phyloP scores from a whole-genome alignment of 2,329 filamentous ascomycete genomes.

The Colletotrichum limetticola region DNA sequence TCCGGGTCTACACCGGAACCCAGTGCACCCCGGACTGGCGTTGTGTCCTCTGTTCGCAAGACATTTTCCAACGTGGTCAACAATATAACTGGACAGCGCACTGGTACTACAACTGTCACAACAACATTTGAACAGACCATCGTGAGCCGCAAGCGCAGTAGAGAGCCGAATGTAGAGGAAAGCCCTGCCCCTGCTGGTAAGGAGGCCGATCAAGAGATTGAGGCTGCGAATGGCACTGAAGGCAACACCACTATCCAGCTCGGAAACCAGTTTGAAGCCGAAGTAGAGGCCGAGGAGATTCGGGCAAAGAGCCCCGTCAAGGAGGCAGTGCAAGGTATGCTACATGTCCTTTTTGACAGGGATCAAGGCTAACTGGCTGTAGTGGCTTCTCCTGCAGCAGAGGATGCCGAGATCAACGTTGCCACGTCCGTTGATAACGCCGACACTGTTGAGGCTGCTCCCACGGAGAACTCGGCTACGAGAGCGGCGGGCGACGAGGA shows the following conservation, averaged over 20 bases:
- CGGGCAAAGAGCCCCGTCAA: conserved; percentile 22
- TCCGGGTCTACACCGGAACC: conserved; percentile 16
- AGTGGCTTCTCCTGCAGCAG: conserved; percentile 1
- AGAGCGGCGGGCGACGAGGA: not conserved
- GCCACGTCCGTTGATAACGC: conserved; percentile 2
- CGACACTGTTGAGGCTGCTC: conserved; percentile 17
- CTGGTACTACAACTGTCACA: conserved; percentile 8
- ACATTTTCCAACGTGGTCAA: conserved; percentile 2
- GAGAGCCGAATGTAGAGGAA: conserved; percentile 16
- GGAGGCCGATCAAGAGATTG: not conserved
- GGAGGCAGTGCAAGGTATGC: conserved; percentile 10
- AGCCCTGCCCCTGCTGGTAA: not conserved
- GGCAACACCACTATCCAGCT: conserved; percentile 14
- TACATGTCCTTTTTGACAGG: accelerated
- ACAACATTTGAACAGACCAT: conserved; percentile 22
- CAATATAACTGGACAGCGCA: conserved; percentile 3
- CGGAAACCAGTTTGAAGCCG: conserved; percentile 16
- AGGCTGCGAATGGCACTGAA: conserved; percentile 4
- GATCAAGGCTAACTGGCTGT: not conserved
- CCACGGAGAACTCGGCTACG: not conserved
- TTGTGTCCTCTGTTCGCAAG: conserved; percentile 14
- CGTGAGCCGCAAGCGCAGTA: conserved; percentile 27
- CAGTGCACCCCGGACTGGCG: not conserved
- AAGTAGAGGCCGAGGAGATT: conserved; percentile 1
- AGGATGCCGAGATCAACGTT: conserved; percentile 21